Conservation (phyloP, 257 asterid species). For the Plantago elongata region DNA sequence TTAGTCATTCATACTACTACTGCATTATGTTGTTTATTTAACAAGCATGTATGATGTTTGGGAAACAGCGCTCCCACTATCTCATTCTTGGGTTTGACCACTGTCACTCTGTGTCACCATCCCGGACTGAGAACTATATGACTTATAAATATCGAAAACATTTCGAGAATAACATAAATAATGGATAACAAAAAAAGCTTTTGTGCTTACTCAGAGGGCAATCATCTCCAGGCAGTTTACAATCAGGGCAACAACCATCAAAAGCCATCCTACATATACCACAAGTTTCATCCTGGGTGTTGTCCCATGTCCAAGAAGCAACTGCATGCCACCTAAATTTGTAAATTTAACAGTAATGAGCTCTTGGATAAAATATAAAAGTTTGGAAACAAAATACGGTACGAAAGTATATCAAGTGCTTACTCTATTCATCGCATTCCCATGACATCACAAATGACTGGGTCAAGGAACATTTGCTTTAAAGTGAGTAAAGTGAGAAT, state of each 20-base stretch:
- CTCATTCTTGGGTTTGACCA: too few species aligned
- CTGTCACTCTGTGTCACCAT: too few species aligned
- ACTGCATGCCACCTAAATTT: constrained; percentile 7
- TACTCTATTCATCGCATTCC: constrained; percentile 4
- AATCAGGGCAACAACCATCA: constrained; percentile 12
- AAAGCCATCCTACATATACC: constrained; percentile 12
- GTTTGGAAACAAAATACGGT: neutral
- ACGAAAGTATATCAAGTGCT: neutral
- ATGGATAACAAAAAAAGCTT: neutral
- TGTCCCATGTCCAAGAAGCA: neutral
- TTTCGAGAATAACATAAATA: neutral
- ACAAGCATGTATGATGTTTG: too few species aligned
- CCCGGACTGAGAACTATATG: too few species aligned
- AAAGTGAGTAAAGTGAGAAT: neutral
- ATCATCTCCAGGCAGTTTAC: constrained; percentile 2
- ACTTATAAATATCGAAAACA: neutral
- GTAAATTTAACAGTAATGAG: neutral
- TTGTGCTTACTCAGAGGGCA: constrained; percentile 12
- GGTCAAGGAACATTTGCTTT: neutral
- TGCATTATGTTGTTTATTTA: too few species aligned
- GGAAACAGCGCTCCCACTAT: too few species aligned
- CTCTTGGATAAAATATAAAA: neutral
- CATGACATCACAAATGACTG: neutral
- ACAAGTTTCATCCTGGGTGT: constrained; percentile 9
- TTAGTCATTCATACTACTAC: too few species aligned